Evolutionary conservation across 768 basidiomycete genomes (phyloP), one percentile per base, ranked within the genome.

Genomic region (Kwoniella shandongensis): DNA sequence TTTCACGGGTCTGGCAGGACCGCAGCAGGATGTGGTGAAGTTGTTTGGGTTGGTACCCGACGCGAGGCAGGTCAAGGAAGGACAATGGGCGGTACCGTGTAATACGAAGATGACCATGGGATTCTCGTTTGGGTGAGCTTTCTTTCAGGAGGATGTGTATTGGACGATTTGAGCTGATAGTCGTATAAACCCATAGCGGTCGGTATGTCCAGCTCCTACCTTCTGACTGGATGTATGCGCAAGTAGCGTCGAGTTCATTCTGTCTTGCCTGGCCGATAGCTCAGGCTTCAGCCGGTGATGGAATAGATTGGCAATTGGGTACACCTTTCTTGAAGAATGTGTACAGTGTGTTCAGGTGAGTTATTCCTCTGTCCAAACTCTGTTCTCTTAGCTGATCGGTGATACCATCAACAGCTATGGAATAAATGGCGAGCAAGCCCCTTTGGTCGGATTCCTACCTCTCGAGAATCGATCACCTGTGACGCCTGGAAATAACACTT

Each of bases 181-280:
- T 8, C 25, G 20, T 45, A 29, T 3, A 6, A 39, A 7, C 15
- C 23, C 15, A 40, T 35, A 63, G 61, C 5, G 68, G 62, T n/a
- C 61, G 58, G 27, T 66, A 54, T 40, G 41, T 72, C 30, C 57
- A 59, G 54, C 61, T 76, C 1, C 74, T 73, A 49, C 74, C 74
- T 11, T 65, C 63, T 22, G 74, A 76, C 18, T 76, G 74, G 74
- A 63, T 76, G 44, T 64, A 63, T 25, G 72, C 70, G 13, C 65
- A 67, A 18, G 63, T 72, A 0, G 58, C 56, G 1, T 56, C 56
- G 1, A 61, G 59, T 2, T 50, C 57, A 11, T 64, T 72, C 56
- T 76, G 74, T 51, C 52, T 73, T 3, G 74, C 74, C 2, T 76
- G 74, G 74, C 74, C 74, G 1, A 57, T 72, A 3, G 72, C 62